These are phyloP conservation scores for Vinca minor DNA, from an alignment of 257 asterid genomes.

Conservation along the genomic window DNA sequence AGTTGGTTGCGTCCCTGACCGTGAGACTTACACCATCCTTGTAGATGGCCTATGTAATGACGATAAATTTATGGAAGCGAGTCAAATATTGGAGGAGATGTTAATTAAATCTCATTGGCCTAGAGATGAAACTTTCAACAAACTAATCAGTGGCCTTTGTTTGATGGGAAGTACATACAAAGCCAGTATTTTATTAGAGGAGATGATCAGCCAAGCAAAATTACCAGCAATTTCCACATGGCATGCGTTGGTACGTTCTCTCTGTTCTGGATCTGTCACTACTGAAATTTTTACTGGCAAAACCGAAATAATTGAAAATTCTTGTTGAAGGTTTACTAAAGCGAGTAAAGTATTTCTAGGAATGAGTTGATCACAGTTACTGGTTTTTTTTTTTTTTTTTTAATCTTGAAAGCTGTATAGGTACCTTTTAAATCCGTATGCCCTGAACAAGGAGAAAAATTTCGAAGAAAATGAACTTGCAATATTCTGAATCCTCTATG, in stretches of 20 bases:
- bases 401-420: no score
- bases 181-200: constrained; percentile 77
- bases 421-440: no score
- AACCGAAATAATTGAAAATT: constrained; percentile 10
- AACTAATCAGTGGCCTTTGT: constrained; percentile 61
- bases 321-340: not conserved
- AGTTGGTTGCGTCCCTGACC: constrained; percentile 52
- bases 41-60: constrained; percentile 60
- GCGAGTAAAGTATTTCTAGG: not conserved
- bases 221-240: constrained; percentile 53
- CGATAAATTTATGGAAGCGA: constrained; percentile 63
- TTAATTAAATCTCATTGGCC: constrained; percentile 46
- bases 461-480: no score
- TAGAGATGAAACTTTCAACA: constrained; percentile 34
- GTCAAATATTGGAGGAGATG: constrained; percentile 65
- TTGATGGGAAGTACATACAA: constrained; percentile 38
- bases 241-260: constrained; percentile 50
- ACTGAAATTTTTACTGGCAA: constrained; percentile 19
- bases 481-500: no score
- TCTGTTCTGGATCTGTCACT: constrained; percentile 32
- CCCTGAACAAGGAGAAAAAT: no score
- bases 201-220: constrained; percentile 70
- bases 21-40: constrained; percentile 46
- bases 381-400: not conserved
- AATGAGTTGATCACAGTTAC: not conserved